Conservation (phyloP, 768 basidiomycete genomes). For the Phaffia tasmanica region DNA sequence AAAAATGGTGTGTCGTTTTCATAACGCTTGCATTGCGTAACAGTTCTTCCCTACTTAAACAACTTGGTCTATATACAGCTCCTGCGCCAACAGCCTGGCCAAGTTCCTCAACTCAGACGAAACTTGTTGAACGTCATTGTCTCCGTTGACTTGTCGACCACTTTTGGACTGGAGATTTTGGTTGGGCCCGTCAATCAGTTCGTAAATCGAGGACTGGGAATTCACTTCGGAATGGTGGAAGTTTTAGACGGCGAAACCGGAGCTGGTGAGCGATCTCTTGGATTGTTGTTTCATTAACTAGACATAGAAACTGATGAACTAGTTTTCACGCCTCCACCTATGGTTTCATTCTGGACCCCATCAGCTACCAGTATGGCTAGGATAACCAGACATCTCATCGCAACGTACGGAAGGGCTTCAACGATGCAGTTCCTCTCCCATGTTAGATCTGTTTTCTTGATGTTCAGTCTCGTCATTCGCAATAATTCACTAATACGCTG, state of each 20-base stretch:
- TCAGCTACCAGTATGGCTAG: constrained; percentile 59
- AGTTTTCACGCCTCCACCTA: neutral
- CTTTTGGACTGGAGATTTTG: constrained; percentile 52
- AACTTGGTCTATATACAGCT: constrained; percentile 44
- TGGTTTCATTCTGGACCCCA: constrained; percentile 13
- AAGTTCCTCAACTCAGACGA: constrained; percentile 57
- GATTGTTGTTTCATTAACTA: constrained; percentile 2
- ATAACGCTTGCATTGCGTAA: constrained; percentile 42
- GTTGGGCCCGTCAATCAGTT: constrained; percentile 54
- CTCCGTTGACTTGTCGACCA: constrained; percentile 64
- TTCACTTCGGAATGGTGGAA: constrained; percentile 80
- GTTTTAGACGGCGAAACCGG: constrained; percentile 47
- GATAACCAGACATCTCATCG: constrained; percentile 56
- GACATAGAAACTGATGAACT: neutral
- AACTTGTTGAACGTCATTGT: constrained; percentile 80
- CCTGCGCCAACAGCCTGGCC: constrained; percentile 69
- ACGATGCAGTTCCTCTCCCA: constrained; percentile 53
- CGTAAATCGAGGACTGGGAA: constrained; percentile 60
- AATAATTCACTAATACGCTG: neutral
- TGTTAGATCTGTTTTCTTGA: constrained; percentile 37
- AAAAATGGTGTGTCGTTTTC: constrained; percentile 26
- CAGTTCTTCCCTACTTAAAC: constrained; percentile 20
- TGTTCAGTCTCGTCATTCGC: neutral
- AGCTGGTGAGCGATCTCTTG: constrained; percentile 28
- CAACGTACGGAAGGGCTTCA: constrained; percentile 51